Base-by-base conservation (phyloP, 768 basidiomycete species). In the Bullera alba region DNA sequence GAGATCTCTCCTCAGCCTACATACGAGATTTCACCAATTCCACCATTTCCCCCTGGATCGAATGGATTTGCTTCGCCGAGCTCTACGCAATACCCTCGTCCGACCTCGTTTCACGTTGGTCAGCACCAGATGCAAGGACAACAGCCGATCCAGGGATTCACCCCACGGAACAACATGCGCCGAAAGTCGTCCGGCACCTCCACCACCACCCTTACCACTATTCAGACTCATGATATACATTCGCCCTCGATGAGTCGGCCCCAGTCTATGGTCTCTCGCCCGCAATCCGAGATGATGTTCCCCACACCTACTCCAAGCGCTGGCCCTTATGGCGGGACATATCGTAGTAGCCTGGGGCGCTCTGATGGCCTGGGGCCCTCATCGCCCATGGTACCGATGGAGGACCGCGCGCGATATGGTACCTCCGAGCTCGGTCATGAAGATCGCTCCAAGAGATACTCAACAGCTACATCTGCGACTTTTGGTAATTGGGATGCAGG, bases 71-170 rank as follows among this genome's bases (percentile, higher is more conserved):
- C 17, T 25, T 12, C 21, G 2, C 51, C n/a, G 14, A 46, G 22
- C 16, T 14, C 30, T 21, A 19, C 39, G 32, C 44, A 21, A 37
- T 48, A 42, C 16, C 47, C 51, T 23, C 46, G 27, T 44, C 44
- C 30, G 23, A 29, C 39, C 35, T 29, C 39, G 2, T n/a, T 29
- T 39, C 35, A 19, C 23, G 10, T 17, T 39, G 28, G 16, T 23
- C 15, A 41, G 23, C 30, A 38, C 17, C 19, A 25, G 41, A 46
- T 35, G 36, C 23, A 22, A 34, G 5, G 17, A 46, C 45, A n/a
- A 39, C 49, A 48, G 17, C 43, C 37, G 1, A 28, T 56, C 2
- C 63, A 65, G 34, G 63, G 60, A 1, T 61, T 61, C 45, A 38
- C 52, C 10, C 34, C 58, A 16, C 45, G 51, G 29, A 36, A 50